Base-by-base conservation (phyloP, 371 early-diverging fungal species). In the Fennellomyces sp. region DNA sequence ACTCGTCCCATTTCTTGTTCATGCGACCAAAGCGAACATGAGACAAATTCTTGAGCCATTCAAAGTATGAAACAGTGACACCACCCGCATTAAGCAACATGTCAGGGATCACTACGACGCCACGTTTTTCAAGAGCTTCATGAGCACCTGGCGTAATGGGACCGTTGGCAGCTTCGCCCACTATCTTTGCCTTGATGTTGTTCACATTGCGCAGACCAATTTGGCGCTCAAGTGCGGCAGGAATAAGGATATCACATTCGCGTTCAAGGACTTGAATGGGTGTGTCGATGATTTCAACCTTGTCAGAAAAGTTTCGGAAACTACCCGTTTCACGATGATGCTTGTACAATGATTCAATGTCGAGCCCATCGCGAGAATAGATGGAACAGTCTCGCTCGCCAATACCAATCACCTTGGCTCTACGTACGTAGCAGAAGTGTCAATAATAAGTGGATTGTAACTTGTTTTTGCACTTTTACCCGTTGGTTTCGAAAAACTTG, bases 21-120 rank as follows among this genome's bases (percentile, higher is more conserved):
- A 94, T 90, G 70, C 94, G 91, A 49, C 94, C 94, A 58, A 94
- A 94, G 38, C 94, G 87, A 57, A 94, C 88, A 65, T 94, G 94
- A 30, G 88, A 88, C 58, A 94, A 77, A 69, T 92, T 92, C 85
- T 92, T 92, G 65, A 91, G 80, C 92, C 91, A 91, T 73, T 85
- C 85, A 76, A 90, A 93, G 80, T 93, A 93, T 6, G 90, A 90
- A 17, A 91, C 90, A 25, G 91, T 91, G 42, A 94, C 95, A 66
- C 95, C 95, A 66, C 95, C 95, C 27, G 95, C 91, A 64, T 94
- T 94, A 52, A 92, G 65, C 62, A 93, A 68, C 61, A 94, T 76
- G 68, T 94, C 95, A 17, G 95, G 95, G 33, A 94, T 72, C 42
- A 94, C 84, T 3, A 88, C 79, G 33, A 84, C 78, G 55, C 91